A percentile compares a stretch with the other conserved stretches of the same genome.
These are phyloP conservation scores for Bruguiera gymnorhiza DNA, from an alignment of 345 rosid species.

Conservation along the genomic window DNA sequence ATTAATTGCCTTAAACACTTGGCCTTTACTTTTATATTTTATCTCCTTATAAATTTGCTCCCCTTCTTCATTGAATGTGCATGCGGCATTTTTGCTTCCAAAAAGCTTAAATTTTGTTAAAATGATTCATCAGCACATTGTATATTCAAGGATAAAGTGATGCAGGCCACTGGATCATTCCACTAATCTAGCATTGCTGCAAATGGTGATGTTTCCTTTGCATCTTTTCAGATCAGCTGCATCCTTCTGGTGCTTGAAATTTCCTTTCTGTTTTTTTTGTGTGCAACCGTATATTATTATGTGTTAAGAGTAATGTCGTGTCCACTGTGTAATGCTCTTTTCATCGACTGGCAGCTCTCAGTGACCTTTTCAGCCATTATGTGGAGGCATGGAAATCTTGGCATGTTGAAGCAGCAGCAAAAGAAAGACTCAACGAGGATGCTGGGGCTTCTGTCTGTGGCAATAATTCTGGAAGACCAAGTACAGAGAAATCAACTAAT, in stretches of 20 bases:
- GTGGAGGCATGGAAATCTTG: slow-evolving; percentile 65
- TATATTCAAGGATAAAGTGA: background rate
- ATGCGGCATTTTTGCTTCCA: no score
- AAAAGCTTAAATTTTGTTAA: no score
- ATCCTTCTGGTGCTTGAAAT: background rate
- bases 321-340: background rate
- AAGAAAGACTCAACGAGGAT: slow-evolving; percentile 29
- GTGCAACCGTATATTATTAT: no score
- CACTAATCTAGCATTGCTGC: background rate
- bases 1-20: no score
- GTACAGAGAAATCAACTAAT: slow-evolving; percentile 9
- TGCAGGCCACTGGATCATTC: background rate
- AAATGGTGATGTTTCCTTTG: background rate
- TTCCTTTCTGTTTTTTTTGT: background rate
- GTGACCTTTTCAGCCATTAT: slow-evolving; percentile 67
- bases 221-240: background rate
- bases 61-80: no score
- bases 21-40: no score
- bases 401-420: slow-evolving; percentile 47
- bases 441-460: slow-evolving; percentile 16
- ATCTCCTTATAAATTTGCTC: no score
- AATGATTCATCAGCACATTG: background rate
- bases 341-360: slow-evolving; percentile 48
- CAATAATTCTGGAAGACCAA: slow-evolving; percentile 15
- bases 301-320: background rate